Evolutionary conservation across 2,329 filamentous ascomycete species (phyloP).

Genomic region (Alternaria triticina): DNA sequence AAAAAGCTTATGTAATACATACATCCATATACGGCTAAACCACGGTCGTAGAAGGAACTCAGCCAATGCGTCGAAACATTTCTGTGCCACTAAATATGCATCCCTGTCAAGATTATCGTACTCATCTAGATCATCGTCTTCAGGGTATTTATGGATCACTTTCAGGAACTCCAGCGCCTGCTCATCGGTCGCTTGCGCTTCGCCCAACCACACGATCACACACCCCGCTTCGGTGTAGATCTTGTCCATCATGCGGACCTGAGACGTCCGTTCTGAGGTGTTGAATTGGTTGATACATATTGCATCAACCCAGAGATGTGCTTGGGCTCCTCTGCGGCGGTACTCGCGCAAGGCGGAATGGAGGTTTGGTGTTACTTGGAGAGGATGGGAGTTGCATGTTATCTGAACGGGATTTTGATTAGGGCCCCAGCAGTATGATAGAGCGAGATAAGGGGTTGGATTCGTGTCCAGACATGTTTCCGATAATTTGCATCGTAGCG

Average conservation of each 20-base stretch:
- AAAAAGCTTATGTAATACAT: not conserved
- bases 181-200: not conserved
- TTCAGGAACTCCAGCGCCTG: not conserved
- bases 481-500: not conserved
- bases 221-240: not conserved
- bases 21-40: not conserved
- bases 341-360: not conserved
- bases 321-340: not conserved
- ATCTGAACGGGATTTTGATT: not conserved
- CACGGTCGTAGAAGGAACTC: not conserved
- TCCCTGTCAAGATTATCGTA: too few relatives aligned
- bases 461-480: not conserved
- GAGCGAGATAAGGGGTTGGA: not conserved
- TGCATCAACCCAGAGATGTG: not conserved
- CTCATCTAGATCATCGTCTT: too few relatives aligned
- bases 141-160: not conserved
- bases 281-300: not conserved
- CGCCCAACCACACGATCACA: not conserved
- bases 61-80: not conserved
- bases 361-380: not conserved
- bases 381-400: not conserved
- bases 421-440: not conserved
- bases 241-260: not conserved
- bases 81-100: not conserved
- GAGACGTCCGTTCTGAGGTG: not conserved